Base-by-base conservation (phyloP, 495 filamentous ascomycete species). In the Massariosphaeria phaeospora region DNA sequence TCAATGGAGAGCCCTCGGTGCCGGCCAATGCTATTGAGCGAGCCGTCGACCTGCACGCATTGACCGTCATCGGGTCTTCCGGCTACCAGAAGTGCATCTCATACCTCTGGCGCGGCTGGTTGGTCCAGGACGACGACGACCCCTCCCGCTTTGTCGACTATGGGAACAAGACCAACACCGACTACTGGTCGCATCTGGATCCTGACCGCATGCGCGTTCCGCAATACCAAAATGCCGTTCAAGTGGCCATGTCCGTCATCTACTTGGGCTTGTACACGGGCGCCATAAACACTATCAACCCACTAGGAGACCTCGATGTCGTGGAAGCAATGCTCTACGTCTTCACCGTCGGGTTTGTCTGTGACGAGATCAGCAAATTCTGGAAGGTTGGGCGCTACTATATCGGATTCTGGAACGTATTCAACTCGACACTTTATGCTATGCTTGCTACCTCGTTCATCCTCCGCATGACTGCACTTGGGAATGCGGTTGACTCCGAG, bases 81-180 rank as follows among this genome's bases (percentile, higher is more conserved):
- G 90, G 91, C n/a, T 98, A 96, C 64, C 93, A 98, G 63, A 93
- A 85, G 69, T 96, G 91, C 65, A 88, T 96, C 63, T 79, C 75
- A 39, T 91, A 88, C 62, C 83, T 98, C 42, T 98, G 93, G 93
- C 80, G 79, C 51, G 93, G 93, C 34, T 98, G 93, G 93, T 77
- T 96, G n/a, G 80, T 91, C 10, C 93, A 97, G 65, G 87, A 97
- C 55, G 86, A 95, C 49, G 79, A 86, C 34, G 89, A 97, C 61
- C 88, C 91, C 3, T 80, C 82, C 11, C 83, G 79, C 21, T 98
- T 97, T 62, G 78, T 95, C 23, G 81, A 85, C 61, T 98, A 95
- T 71, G 78, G 80, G 62, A 72, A 85, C 13, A 86, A 85, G 62
- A 83, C 79, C 38, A 85, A 90, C 62, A 82, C 80, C 2, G 73